Base-by-base conservation (phyloP, 1,139 yeast genomes). In the Protomyces inundatus region DNA sequence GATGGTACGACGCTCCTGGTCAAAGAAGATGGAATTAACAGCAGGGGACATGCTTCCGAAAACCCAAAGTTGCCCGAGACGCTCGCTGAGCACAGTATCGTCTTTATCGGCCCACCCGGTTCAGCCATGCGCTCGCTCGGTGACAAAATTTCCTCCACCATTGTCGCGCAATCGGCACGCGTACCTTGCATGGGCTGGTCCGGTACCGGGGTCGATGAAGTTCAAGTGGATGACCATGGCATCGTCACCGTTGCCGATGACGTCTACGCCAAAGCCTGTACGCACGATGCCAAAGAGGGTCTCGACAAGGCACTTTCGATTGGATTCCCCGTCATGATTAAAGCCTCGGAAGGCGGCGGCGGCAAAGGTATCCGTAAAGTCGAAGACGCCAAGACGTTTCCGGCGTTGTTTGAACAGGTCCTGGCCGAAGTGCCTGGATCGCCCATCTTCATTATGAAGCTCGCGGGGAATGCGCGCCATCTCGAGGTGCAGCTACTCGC, bases 101-200 rank as follows among this genome's bases (percentile, higher is more conserved):
- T 93, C 66, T 93, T 93, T 73, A 93, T 93, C 74, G 98, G 98
- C 69, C 98, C 98, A 66, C 97, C 98, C 69, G 98, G 98, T 55
- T 87, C 90, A 64, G 98, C 98, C 59, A 93, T 93, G 98, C 85
- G 98, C 78, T 91, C 98, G n/a, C 81, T 93, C 67, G 98, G 98
- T 79, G 98, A 93, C 77, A 93, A 93, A 76, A 93, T 93, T 72
- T 89, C 97, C 59, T 89, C 97, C 64, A 93, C 98, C 12, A 93
- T 93, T 73, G 98, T 93, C 66, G 98, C 98, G 34, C 98, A 93
- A 79, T 98, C 93, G 73, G 98, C 98, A 36, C 79, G 87, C 51
- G 98, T 93, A 45, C 98, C 98, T 57, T 91, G 98, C 82, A 93
- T 93, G 72, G 98, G 98, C 67, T 93, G 98, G 98, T 90, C 97